Base-by-base conservation (phyloP, 1,284 basidiomycete species). In the Cutaneotrichosporon sp. region DNA sequence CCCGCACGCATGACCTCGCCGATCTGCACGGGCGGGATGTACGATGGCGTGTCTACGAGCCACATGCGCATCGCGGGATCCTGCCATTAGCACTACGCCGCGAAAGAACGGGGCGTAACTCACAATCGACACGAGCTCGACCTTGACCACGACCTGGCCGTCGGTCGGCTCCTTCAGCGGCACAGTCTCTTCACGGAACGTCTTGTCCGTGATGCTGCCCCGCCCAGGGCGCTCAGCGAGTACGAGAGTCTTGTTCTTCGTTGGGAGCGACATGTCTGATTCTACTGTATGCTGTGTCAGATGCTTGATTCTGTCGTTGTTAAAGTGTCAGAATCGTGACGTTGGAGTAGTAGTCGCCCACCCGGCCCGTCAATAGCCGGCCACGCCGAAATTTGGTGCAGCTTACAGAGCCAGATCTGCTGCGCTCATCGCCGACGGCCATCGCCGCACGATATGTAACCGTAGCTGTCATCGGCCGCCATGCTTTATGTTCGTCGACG, bases 21-120 rank as follows among this genome's bases (percentile, higher is more conserved):
- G 56, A 93, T 85, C 72, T 88, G 76, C 10, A 93, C 88, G 8
- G 78, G 78, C 4, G 74, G 73, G 33, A 79, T 63, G 61, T 79
- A 79, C 21, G 67, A 84, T 46, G 86, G 79, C 17, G 66, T 69
- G 67, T 90, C 86, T 55, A 80, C 81, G 48, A 94, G 67, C 80
- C 86, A 93, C 10, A 83, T 85, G 34, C 90, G 81, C 88, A 91
- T 90, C 1, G 87, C 87, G 33, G 89, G 87, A 66, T 91, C 89
- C 69, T 70, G 52, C 26, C 18, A 34, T 46, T 10, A 47, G 44
- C 21, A 2, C 9, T 5, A 4, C 23, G 22, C 21, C 21, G 46
- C 15, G 18, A 4, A n/a, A 13, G 13, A 39, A 30, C n/a, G 44
- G 44, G 9, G 10, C 10, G 20, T 34, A n/a, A 47, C 71, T 49